Conservation (phyloP, 257 asterid species). For the Nicotiana knightiana region DNA sequence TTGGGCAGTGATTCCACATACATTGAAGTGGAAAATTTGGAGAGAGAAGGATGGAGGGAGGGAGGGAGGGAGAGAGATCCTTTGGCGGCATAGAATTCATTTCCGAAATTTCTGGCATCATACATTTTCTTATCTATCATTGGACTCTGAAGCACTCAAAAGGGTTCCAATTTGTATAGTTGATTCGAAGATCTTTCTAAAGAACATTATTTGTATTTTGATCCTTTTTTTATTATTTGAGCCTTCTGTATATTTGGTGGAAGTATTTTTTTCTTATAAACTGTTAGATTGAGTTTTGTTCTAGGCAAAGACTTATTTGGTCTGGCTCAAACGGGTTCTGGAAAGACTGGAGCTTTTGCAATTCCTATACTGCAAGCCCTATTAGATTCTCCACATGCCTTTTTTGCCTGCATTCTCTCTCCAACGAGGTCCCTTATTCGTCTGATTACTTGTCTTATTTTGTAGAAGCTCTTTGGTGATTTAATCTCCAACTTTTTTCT, state of each 20-base stretch:
- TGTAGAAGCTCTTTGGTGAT: neutral
- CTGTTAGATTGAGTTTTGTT: neutral
- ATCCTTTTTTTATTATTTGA: neutral
- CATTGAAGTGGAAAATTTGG: neutral
- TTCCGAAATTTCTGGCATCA: neutral
- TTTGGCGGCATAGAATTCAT: neutral
- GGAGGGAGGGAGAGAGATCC: neutral
- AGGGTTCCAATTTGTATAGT: neutral
- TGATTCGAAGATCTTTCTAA: neutral
- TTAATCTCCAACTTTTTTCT: neutral
- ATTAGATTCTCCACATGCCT: conserved; percentile 62
- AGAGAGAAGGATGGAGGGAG: too few relatives aligned
- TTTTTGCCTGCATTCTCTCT: conserved; percentile 84
- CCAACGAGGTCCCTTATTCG: conserved; percentile 49
- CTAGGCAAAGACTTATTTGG: conserved; percentile 74
- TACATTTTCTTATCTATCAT: neutral
- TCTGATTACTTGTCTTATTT: neutral
- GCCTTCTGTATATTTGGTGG: neutral
- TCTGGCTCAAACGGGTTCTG: conserved; percentile 96
- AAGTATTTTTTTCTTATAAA: neutral
- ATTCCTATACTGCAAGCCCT: conserved; percentile 80
- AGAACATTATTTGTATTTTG: neutral
- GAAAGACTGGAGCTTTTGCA: conserved; percentile 93
- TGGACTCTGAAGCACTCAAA: neutral
- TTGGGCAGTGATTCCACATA: neutral